Evolutionary conservation across 306 rosid species (phyloP), one percentile per base, ranked within the genome.

Genomic region (Prunus fruticosa): DNA sequence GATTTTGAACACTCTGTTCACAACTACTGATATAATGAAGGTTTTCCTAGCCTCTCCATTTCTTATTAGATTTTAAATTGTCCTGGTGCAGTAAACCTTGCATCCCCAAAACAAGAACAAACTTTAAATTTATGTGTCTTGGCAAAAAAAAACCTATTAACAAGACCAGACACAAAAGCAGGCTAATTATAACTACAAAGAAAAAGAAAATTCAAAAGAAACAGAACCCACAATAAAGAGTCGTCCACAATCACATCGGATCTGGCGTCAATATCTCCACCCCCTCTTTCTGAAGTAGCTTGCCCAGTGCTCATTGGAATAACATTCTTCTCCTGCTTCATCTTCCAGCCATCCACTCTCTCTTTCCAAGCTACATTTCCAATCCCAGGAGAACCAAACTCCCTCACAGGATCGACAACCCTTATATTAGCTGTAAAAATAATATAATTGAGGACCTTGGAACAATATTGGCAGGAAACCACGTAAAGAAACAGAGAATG

Each of bases 331-430:
- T 95, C 97, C 74, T 95, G 97, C 84, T 89, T 95, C 97, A 95
- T 92, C 89, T 92, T 95, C 99, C 97, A 95, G 62, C 99, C 99
- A 86, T 95, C 99, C 71, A 95, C 97, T 86, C 97, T 95, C 89
- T 95, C 97, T 86, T 91, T 95, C 99, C 99, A 95, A 32, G 99
- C 99, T 45, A 95, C 99, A 80, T 90, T 95, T 41, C 97, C 99
- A 61, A 86, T 68, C 74, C 97, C 96, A 0, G 95, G 71, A 10
- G 86, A 80, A 54, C 82, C 83, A 81, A 82, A 85, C 58, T 87
- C 88, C 57, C 88, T 87, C 54, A 67, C 87, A 16, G 91, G 86
- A 76, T 94, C 97, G 82, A 75, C 87, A 54, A 65, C 91, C 85
- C 94, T 87, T 77, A 88, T 80, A 81, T 92, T 90, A 51, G 92